Evolutionary conservation across 805 yeast genomes (phyloP).

Genomic region (Ogataea trehaloabstinens): DNA sequence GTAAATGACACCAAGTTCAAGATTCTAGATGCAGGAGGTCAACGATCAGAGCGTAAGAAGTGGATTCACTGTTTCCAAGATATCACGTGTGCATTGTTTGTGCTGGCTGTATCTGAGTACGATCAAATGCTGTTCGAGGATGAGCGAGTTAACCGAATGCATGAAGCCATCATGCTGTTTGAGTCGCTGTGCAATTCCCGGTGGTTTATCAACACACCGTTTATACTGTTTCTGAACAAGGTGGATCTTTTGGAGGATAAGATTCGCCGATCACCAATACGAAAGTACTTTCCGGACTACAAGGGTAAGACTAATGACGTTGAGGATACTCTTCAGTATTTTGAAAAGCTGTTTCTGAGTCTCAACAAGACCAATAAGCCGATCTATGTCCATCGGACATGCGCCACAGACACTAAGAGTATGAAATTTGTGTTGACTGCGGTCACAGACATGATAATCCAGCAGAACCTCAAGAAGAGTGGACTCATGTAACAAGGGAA

Average conservation of each 20-base stretch:
- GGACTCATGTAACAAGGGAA: slow-evolving; percentile 58
- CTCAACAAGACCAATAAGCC: slow-evolving; percentile 66
- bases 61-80: slow-evolving; percentile 96
- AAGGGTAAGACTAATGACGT: slow-evolving; percentile 61
- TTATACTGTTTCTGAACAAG: slow-evolving; percentile 86
- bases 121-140: slow-evolving; percentile 93
- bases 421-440: slow-evolving; percentile 92
- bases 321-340: slow-evolving; percentile 66
- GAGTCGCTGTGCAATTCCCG: slow-evolving; percentile 78
- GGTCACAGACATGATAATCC: slow-evolving; percentile 87
- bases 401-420: slow-evolving; percentile 89
- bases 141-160: slow-evolving; percentile 83
- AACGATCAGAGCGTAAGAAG: slow-evolving; percentile 83
- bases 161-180: slow-evolving; percentile 82
- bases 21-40: slow-evolving; percentile 96
- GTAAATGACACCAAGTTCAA: slow-evolving; percentile 64
- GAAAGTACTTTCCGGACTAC: slow-evolving; percentile 75
- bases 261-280: slow-evolving; percentile 61
- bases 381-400: slow-evolving; percentile 88
- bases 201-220: slow-evolving; percentile 85
- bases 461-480: slow-evolving; percentile 73
- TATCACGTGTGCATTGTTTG: slow-evolving; percentile 83
- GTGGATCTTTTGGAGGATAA: slow-evolving; percentile 78
- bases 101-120: slow-evolving; percentile 86
- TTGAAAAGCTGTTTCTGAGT: slow-evolving; percentile 64